Percentiles rank a stretch among this genome's conserved stretches.
These are phyloP conservation scores for Komagataella kurtzmanii DNA, from an alignment of 805 yeast genomes.

Conservation along the genomic window DNA sequence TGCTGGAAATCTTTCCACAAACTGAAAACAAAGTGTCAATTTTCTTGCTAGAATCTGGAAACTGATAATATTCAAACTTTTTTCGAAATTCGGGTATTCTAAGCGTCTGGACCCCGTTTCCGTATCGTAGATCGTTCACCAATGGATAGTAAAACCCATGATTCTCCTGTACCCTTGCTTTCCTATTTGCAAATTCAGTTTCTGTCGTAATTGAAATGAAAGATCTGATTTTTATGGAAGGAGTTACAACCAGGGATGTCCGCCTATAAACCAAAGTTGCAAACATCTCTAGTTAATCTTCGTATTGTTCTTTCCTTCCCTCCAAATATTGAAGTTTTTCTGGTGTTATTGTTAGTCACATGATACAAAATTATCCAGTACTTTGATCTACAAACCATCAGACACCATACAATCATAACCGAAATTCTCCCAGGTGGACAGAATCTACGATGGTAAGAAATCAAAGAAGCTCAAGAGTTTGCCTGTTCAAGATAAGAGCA, in stretches of 20 bases:
- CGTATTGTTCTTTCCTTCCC: neutral
- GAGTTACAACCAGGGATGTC: neutral
- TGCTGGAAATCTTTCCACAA: slow-evolving; percentile 45
- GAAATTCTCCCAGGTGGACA: neutral
- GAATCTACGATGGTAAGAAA: neutral
- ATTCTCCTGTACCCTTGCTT: slow-evolving; percentile 6
- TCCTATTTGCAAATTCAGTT: slow-evolving; percentile 20
- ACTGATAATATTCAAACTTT: slow-evolving; percentile 13
- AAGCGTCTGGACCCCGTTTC: slow-evolving; percentile 5
- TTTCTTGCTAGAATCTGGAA: slow-evolving; percentile 9
- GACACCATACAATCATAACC: neutral
- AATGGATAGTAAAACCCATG: slow-evolving; percentile 12
- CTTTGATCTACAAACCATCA: neutral
- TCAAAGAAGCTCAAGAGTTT: neutral
- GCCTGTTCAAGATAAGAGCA: neutral
- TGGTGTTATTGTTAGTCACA: neutral
- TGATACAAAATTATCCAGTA: neutral
- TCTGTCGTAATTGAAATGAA: slow-evolving; percentile 8
- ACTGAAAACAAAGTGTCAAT: slow-evolving; percentile 13
- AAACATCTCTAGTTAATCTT: neutral
- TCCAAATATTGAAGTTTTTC: neutral
- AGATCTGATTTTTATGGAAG: neutral
- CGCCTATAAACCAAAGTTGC: neutral
- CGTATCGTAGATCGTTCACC: slow-evolving; percentile 4
- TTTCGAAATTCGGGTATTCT: slow-evolving; percentile 27